These are phyloP conservation scores for Pneumocystis carinii DNA, from an alignment of 1,139 yeast species.

Conservation along the genomic window DNA sequence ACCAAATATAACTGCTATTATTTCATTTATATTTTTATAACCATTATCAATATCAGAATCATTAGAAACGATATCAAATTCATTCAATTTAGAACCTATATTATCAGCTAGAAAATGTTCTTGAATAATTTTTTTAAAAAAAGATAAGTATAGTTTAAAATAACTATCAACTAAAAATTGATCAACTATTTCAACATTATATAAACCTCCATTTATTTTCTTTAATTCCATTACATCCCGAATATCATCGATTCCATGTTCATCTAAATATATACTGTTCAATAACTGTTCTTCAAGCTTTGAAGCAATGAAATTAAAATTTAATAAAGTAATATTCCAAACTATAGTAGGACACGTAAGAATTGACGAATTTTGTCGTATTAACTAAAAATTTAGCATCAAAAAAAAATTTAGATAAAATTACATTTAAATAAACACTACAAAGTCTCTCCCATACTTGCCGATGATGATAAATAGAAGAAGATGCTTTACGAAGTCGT, in stretches of 20 bases:
- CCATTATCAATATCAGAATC: neutral
- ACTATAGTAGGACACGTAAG: neutral
- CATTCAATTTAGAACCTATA: neutral
- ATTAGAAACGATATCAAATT: neutral
- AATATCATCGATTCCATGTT: constrained; percentile 1
- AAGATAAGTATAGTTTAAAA: constrained; percentile 2
- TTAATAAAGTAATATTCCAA: neutral
- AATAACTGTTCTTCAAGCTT: constrained; percentile 1
- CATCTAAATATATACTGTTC: neutral
- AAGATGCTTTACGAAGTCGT: constrained; percentile 48
- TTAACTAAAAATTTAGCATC: neutral
- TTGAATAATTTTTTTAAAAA: neutral
- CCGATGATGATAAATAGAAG: constrained; percentile 3
- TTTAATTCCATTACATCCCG: constrained; percentile 9
- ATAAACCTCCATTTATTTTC: constrained; percentile 10
- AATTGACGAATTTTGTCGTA: neutral
- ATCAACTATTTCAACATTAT: constrained; percentile 8
- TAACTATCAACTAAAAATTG: constrained; percentile 9
- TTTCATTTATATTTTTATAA: neutral
- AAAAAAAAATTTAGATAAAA: neutral
- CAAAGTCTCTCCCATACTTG: neutral
- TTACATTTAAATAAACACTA: constrained; percentile 1
- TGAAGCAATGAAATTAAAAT: constrained; percentile 4
- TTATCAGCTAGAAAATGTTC: neutral
- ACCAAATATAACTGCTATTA: neutral